These are phyloP conservation scores for Fusarium begoniae DNA, from an alignment of 2,329 filamentous ascomycete genomes.

Conservation along the genomic window DNA sequence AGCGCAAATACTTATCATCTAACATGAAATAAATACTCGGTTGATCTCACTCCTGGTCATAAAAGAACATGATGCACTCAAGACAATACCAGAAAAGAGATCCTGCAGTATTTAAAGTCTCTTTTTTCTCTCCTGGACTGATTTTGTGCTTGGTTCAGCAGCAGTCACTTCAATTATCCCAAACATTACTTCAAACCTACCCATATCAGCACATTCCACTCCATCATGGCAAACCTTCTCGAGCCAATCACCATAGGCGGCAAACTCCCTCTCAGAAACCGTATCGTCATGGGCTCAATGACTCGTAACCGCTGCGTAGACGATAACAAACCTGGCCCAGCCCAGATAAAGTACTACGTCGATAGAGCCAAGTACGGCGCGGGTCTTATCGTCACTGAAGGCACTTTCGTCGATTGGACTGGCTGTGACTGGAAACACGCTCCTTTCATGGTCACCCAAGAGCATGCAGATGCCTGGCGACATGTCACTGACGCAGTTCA, in stretches of 20 bases:
- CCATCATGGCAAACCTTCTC: constrained; percentile 11
- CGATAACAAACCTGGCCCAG: background rate
- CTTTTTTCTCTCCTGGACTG: background rate
- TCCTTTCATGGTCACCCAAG: background rate
- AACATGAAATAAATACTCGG: background rate
- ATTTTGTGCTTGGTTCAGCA: no score
- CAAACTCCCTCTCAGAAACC: background rate
- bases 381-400: background rate
- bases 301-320: constrained; percentile 15
- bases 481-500: background rate
- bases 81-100: background rate
- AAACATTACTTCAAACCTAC: background rate
- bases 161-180: background rate
- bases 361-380: background rate
- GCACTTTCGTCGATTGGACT: constrained; percentile 4
- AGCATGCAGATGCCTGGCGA: background rate
- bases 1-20: fast-evolving
- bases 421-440: constrained; percentile 5
- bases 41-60: fast-evolving
- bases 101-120: background rate
- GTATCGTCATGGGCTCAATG: constrained; percentile 22
- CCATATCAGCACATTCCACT: background rate
- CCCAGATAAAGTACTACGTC: constrained; percentile 1
- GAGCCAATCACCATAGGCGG: background rate
- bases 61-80: background rate